Evolutionary conservation across 1,284 basidiomycete genomes (phyloP).

Genomic region (Ceratobasidium sp.): DNA sequence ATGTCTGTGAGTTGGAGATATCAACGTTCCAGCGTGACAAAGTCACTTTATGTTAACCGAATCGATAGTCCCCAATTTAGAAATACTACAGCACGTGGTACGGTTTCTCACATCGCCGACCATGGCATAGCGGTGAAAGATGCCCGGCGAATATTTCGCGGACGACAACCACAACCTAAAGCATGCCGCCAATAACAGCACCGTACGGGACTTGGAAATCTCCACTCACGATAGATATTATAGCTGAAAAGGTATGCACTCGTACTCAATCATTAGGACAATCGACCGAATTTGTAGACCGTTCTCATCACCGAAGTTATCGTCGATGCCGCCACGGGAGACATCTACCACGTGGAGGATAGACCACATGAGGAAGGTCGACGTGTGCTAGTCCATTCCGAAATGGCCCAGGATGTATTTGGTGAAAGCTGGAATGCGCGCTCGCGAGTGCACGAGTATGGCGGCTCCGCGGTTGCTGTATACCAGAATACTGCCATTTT

Average conservation of each 20-base stretch:
- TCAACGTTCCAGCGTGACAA: too few species aligned
- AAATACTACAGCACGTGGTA: too few species aligned
- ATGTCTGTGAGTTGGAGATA: too few species aligned
- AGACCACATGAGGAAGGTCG: conserved; percentile 67
- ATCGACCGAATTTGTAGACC: conserved; percentile 47
- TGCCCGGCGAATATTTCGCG: too few species aligned
- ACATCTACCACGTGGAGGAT: conserved; percentile 66
- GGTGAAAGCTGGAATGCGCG: conserved; percentile 62
- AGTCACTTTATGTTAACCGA: too few species aligned
- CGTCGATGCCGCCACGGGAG: conserved; percentile 59
- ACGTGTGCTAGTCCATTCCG: conserved; percentile 60
- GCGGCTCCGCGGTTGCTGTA: conserved; percentile 59
- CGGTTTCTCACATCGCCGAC: too few species aligned
- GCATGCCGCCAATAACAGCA: conserved; percentile 45
- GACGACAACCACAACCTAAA: too few species aligned
- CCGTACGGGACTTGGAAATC: conserved; percentile 69
- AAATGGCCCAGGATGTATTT: conserved; percentile 57
- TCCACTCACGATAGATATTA: conserved; percentile 60
- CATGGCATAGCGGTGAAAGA: too few species aligned
- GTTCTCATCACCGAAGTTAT: conserved; percentile 55
- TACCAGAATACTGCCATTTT: conserved; percentile 61
- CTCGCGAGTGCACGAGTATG: conserved; percentile 65
- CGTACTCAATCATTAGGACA: not conserved
- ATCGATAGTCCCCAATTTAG: too few species aligned
- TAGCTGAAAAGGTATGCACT: conserved; percentile 57